Evolutionary conservation across 2,329 filamentous ascomycete species (phyloP).

Genomic region (Basipetospora chlamydospora): DNA sequence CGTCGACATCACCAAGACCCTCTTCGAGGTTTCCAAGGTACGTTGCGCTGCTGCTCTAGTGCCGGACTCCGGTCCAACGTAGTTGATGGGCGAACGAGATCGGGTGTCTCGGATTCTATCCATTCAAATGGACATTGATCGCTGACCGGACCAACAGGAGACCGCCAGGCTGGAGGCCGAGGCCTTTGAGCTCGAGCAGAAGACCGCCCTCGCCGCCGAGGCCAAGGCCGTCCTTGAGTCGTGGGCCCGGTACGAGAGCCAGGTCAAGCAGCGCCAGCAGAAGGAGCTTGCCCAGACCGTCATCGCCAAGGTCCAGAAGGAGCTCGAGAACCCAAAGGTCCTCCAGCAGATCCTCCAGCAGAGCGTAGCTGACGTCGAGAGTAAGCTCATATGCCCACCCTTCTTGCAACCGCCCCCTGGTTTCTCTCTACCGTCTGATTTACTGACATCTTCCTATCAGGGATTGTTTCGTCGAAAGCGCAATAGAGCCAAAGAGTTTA

Average conservation of each 20-base stretch:
- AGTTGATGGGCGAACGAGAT: too few species aligned
- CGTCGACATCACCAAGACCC: constrained; percentile 89
- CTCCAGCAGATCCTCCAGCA: constrained; percentile 97
- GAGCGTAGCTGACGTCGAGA: constrained; percentile 91
- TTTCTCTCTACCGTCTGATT: constrained; percentile 4
- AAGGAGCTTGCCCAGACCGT: constrained; percentile 82
- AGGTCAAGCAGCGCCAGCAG: constrained; percentile 98
- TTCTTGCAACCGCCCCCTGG: background rate
- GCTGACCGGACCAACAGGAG: constrained; percentile 59
- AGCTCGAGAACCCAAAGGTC: constrained; percentile 93
- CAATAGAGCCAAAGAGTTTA: too few species aligned
- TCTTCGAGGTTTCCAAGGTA: constrained; percentile 98
- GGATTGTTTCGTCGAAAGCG: constrained; percentile 48
- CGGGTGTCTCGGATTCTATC: too few species aligned
- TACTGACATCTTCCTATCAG: constrained; percentile 27
- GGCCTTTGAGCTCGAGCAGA: constrained; percentile 95
- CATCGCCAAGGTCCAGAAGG: constrained; percentile 97
- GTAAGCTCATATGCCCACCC: constrained; percentile 30
- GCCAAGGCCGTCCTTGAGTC: constrained; percentile 93
- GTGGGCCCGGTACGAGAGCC: constrained; percentile 96
- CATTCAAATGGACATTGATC: too few species aligned
- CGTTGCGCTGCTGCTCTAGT: too few species aligned
- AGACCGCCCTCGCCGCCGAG: constrained; percentile 80
- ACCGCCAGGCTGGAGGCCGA: constrained; percentile 91
- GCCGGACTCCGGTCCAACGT: too few species aligned